phyloP scores from a whole-genome alignment of 495 filamentous ascomycete species.

The Aspergillus haitiensis region DNA sequence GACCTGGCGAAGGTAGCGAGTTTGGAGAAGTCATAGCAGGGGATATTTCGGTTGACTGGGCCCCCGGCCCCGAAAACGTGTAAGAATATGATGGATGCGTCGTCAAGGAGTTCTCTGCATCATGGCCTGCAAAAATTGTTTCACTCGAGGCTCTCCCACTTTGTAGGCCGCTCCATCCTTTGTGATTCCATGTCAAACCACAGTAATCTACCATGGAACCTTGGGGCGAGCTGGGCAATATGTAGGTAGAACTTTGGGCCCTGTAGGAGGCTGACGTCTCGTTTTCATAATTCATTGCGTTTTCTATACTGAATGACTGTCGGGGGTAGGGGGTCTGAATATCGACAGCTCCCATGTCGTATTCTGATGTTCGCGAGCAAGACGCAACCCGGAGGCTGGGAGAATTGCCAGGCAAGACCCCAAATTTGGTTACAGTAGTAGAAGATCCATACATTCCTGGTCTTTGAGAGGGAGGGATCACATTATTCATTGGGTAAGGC shows the following conservation, averaged over 20 bases:
- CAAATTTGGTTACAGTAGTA: conserved; percentile 18
- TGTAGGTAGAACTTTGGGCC: conserved; percentile 32
- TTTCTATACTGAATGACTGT: conserved; percentile 24
- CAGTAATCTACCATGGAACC: conserved; percentile 32
- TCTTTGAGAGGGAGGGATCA: conserved; percentile 23
- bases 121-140: conserved; percentile 32
- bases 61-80: conserved; percentile 30
- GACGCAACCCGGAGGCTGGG: conserved; percentile 22
- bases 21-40: conserved; percentile 24
- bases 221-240: conserved; percentile 31
- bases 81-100: conserved; percentile 33
- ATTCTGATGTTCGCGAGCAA: conserved; percentile 29
- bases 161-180: conserved; percentile 31
- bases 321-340: conserved; percentile 26
- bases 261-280: conserved; percentile 29
- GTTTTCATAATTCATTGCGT: conserved; percentile 35
- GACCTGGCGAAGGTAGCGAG: conserved; percentile 26
- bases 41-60: conserved; percentile 25
- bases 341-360: conserved; percentile 28
- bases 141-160: conserved; percentile 23
- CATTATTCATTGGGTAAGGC: conserved; percentile 33
- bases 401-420: conserved; percentile 23
- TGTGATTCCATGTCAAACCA: conserved; percentile 26
- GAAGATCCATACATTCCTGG: conserved; percentile 26
- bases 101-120: conserved; percentile 24